Base-by-base conservation (phyloP, 1,284 basidiomycete species). In the Singerocomus inundabilis region DNA sequence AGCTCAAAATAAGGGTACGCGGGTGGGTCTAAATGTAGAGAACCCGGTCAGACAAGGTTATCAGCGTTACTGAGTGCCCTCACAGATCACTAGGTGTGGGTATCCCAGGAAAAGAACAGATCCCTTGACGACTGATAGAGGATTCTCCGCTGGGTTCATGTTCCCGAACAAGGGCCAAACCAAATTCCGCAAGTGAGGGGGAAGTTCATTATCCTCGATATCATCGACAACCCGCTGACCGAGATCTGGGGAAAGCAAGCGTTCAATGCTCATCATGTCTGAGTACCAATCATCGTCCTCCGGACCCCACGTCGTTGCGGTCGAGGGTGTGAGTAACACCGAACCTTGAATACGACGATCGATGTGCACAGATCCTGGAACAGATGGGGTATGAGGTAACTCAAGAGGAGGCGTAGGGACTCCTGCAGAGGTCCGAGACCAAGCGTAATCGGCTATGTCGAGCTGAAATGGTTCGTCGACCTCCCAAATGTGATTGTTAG, bases 341-440 rank as follows among this genome's bases (percentile, higher is more conserved):
- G 84, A 86, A 12, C 81, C 82, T 56, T 75, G 68, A 34, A 73
- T 52, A 15, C 83, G 78, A 42, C 74, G 62, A 33, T 76, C 79
- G 34, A 86, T 60, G 57, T 84, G 80, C n/a, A 87, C 68, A 15
- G 83, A 84, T 15, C 70, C 70, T 29, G 72, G 58, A 44, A 65
- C 67, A 54, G 64, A 63, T 62, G 67, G 70, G 4, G 72, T 71
- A 16, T 62, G 50, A 9, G 68, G 61, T 11, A 71, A 73, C 34
- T 71, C 62, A 18, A 69, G 58, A 43, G 73, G 69, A 39, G 69
- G 66, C 49, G 79, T 77, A 24, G 68, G 70, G 28, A 85, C 85
- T 11, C 86, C 85, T 4, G 68, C 69, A 9, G 86, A 88, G 7
- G 83, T 83, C 25, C 81, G 73, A 6, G 85, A 86, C 83, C 85